Conservation (phyloP, 2,329 filamentous ascomycete genomes). For the Ceratocystis variospora region DNA sequence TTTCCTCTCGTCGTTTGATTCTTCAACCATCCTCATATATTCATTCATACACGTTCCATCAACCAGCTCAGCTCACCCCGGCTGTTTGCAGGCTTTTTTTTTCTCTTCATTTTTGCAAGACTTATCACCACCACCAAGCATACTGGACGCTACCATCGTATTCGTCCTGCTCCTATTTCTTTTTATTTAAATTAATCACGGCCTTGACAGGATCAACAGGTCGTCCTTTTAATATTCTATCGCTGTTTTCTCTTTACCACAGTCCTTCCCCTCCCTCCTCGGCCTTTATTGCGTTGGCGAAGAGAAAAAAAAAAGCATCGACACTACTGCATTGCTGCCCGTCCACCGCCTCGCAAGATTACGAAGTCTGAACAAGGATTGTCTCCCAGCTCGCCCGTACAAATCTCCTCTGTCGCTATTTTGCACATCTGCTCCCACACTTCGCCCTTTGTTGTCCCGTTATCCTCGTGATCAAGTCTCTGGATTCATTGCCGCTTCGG, state of each 20-base stretch:
- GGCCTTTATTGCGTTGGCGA: not conserved
- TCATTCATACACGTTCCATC: not conserved
- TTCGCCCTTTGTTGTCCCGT: not conserved
- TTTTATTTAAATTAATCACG: not conserved
- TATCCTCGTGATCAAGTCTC: not conserved
- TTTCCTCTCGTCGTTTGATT: not conserved
- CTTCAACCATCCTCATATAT: not conserved
- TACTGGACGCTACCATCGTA: not conserved
- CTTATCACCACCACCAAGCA: no score
- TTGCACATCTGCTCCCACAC: not conserved
- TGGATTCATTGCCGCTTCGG: slow-evolving; percentile 3
- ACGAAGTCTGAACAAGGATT: not conserved
- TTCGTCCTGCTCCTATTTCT: not conserved
- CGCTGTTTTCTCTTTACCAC: not conserved
- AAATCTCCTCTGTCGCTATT: not conserved
- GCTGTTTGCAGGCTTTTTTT: no score
- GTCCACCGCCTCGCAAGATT: not conserved
- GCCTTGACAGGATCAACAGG: not conserved
- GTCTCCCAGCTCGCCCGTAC: not conserved
- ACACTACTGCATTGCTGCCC: slow-evolving; percentile 5
- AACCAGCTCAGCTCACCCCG: not conserved
- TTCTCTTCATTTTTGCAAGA: no score
- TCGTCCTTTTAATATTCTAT: not conserved
- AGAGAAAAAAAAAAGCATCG: slow-evolving; percentile 1
- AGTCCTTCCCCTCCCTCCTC: not conserved